Percentiles rank a stretch among this genome's conserved stretches.
These are phyloP conservation scores for Trichoderma sp. DNA, from an alignment of 2,329 filamentous ascomycete genomes.

Conservation along the genomic window DNA sequence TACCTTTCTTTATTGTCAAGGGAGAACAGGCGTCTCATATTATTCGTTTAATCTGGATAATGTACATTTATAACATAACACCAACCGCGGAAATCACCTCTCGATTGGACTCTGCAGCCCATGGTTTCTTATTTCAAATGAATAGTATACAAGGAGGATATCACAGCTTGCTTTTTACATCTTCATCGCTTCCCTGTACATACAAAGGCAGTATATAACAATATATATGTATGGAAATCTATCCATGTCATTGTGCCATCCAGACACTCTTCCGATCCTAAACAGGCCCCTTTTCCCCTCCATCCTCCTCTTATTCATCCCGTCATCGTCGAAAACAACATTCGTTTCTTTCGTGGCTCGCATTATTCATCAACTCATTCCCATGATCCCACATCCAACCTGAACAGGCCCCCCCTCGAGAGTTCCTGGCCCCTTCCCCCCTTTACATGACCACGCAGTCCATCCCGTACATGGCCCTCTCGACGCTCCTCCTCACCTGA, in stretches of 20 bases:
- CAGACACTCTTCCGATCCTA: too few species aligned
- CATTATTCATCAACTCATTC: conserved; percentile 23
- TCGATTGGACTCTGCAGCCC: background rate
- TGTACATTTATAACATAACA: conserved; percentile 17
- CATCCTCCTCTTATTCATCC: background rate
- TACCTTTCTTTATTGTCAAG: background rate
- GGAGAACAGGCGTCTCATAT: background rate
- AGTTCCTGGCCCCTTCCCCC: background rate
- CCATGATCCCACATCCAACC: background rate
- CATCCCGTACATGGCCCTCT: conserved; percentile 95
- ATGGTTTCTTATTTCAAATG: background rate
- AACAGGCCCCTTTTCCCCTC: background rate
- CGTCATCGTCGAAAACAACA: background rate
- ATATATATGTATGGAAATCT: too few species aligned
- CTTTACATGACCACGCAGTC: conserved; percentile 80
- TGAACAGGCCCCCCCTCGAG: background rate
- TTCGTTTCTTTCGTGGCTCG: conserved; percentile 2
- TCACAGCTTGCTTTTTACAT: background rate
- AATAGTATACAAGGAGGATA: background rate
- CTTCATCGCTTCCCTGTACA: too few species aligned
- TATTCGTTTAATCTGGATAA: background rate
- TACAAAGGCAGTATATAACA: too few species aligned
- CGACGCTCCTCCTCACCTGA: conserved; percentile 81
- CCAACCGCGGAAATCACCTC: background rate
- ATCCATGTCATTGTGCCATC: too few species aligned